A percentile compares a stretch with the other conserved stretches of the same genome.
phyloP scores from a whole-genome alignment of 164 flowering plant species.

The Sextonia rubra region DNA sequence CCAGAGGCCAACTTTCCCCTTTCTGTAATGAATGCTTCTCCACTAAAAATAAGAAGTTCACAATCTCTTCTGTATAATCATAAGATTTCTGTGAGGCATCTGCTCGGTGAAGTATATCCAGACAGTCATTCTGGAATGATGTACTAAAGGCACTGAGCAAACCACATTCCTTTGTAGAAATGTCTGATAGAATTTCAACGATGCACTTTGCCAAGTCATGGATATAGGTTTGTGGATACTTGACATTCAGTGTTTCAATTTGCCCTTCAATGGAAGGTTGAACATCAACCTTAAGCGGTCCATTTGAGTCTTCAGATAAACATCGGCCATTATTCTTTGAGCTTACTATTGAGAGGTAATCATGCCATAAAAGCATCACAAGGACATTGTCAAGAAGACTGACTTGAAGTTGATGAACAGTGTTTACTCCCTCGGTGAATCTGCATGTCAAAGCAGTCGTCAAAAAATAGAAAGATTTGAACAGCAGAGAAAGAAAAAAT shows the following conservation, averaged over 20 bases:
- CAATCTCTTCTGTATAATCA: constrained; percentile 32
- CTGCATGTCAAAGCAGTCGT: constrained; percentile 38
- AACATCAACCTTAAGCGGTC: constrained; percentile 16
- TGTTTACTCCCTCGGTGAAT: constrained; percentile 40
- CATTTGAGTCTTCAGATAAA: constrained; percentile 15
- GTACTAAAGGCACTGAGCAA: constrained; percentile 47
- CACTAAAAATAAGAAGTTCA: constrained; percentile 47
- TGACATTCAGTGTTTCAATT: constrained; percentile 22
- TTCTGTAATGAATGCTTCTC: constrained; percentile 44
- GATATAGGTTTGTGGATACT: constrained; percentile 33
- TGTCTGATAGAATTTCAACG: constrained; percentile 51
- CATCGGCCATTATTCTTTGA: constrained; percentile 27
- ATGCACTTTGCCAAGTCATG: constrained; percentile 70
- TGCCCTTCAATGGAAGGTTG: constrained; percentile 13
- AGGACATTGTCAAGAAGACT: constrained; percentile 52
- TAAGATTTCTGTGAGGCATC: constrained; percentile 22
- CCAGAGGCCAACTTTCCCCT: constrained; percentile 81
- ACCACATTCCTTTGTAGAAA: constrained; percentile 32
- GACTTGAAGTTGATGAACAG: constrained; percentile 34
- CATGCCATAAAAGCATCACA: constrained; percentile 70
- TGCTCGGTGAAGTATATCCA: constrained; percentile 40
- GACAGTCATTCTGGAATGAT: constrained; percentile 49
- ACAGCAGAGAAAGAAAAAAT: neutral
- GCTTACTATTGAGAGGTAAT: constrained; percentile 31
- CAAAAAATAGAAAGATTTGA: neutral